Conservation (phyloP, 208 protist genomes). For the Acanthamoeba sp. region DNA sequence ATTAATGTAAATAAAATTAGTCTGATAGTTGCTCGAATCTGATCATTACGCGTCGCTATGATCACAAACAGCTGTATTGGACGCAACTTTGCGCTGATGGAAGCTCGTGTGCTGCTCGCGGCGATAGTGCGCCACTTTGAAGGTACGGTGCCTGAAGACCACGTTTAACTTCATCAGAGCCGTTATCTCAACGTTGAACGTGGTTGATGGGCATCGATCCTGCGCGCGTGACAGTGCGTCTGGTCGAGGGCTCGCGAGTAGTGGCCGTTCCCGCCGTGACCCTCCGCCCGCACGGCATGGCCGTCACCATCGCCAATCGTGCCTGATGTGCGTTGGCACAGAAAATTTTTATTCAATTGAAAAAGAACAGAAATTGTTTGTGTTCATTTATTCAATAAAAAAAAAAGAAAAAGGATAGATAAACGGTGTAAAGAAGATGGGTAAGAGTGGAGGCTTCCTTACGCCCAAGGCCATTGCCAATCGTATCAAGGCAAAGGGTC, state of each 20-base stretch:
- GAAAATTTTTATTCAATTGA: slow-evolving; percentile 13
- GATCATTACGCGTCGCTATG: no score
- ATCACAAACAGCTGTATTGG: slow-evolving; percentile 36
- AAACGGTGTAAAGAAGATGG: slow-evolving; percentile 29
- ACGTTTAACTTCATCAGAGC: not conserved
- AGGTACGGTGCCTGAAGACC: not conserved
- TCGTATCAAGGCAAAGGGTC: slow-evolving; percentile 93
- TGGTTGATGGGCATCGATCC: no score
- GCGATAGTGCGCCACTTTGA: slow-evolving; percentile 45
- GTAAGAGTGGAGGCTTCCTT: slow-evolving; percentile 73
- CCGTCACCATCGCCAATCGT: not conserved
- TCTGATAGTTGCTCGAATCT: no score
- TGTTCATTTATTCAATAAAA: not conserved
- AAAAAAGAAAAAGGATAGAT: not conserved
- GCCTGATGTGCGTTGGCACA: not conserved
- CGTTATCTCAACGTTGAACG: not conserved
- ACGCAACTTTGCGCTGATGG: slow-evolving; percentile 70
- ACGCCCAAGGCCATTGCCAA: slow-evolving; percentile 92
- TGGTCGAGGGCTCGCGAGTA: not conserved
- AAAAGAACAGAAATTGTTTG: not conserved
- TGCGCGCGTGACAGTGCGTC: not conserved
- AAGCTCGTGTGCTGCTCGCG: slow-evolving; percentile 60
- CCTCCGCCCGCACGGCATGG: slow-evolving; percentile 28
- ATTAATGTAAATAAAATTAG: no score
- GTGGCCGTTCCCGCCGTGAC: slow-evolving; percentile 40